Evolutionary conservation across 2,329 filamentous ascomycete genomes (phyloP).

Genomic region (Alternaria arborescens): DNA sequence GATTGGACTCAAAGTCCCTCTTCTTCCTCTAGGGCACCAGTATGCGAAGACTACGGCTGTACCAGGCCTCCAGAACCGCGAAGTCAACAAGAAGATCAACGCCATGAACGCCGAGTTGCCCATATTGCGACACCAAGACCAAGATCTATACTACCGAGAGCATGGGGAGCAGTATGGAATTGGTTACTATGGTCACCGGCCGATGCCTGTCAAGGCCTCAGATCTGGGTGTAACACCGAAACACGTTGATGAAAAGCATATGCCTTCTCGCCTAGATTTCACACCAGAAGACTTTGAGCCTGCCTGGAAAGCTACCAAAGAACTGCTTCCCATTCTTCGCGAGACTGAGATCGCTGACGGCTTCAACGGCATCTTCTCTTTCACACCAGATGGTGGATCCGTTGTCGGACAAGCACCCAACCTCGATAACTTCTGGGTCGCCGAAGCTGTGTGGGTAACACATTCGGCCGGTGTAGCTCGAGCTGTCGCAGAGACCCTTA

Average conservation of each 20-base stretch:
- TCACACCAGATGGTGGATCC: conserved; percentile 70
- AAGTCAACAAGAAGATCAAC: conserved; percentile 54
- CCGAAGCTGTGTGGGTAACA: conserved; percentile 73
- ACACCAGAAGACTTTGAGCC: conserved; percentile 68
- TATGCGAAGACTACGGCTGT: conserved; percentile 69
- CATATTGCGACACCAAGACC: conserved; percentile 69
- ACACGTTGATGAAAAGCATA: conserved; percentile 65
- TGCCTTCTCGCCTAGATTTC: conserved; percentile 70
- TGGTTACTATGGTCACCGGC: conserved; percentile 70
- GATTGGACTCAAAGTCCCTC: conserved; percentile 65
- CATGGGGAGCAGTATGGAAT: conserved; percentile 70
- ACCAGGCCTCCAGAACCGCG: conserved; percentile 54
- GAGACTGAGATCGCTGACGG: conserved; percentile 64
- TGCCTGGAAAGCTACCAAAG: conserved; percentile 66
- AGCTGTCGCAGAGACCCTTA: conserved; percentile 67
- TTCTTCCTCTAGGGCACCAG: conserved; percentile 69
- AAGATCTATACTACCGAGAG: conserved; percentile 71
- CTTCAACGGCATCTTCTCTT: conserved; percentile 73
- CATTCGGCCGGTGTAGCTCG: conserved; percentile 70
- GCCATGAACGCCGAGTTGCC: conserved; percentile 62
- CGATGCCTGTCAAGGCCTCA: conserved; percentile 67
- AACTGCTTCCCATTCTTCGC: conserved; percentile 63
- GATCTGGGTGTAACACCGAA: conserved; percentile 63
- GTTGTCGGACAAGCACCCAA: conserved; percentile 66
- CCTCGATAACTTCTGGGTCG: conserved; percentile 69